Percentiles rank a stretch among this genome's conserved stretches.
Evolutionary conservation across 495 filamentous ascomycete genomes (phyloP).

Genomic region (Pseudevernia furfuracea): DNA sequence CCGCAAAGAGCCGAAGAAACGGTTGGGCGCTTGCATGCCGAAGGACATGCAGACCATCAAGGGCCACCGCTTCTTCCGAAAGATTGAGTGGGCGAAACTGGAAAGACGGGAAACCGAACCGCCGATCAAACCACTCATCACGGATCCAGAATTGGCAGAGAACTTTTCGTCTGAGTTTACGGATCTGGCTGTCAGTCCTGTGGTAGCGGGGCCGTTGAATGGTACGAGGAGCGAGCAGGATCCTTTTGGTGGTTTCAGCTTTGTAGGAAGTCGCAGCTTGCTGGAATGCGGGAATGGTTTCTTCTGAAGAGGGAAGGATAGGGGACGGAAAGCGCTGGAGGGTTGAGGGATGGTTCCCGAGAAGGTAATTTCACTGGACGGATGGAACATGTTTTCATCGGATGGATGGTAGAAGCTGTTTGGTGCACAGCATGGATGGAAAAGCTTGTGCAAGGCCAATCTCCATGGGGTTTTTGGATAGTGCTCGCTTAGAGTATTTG

Average conservation of each 20-base stretch:
- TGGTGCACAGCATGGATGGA: not conserved
- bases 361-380: too few species aligned
- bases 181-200: conserved; percentile 64
- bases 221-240: conserved; percentile 47
- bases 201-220: conserved; percentile 36
- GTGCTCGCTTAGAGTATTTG: not conserved
- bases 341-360: not conserved
- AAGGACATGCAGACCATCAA: conserved; percentile 82
- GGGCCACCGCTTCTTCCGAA: conserved; percentile 90
- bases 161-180: conserved; percentile 91
- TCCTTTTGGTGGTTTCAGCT: conserved; percentile 92
- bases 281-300: conserved; percentile 44
- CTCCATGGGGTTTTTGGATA: not conserved
- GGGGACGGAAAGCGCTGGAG: not conserved
- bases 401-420: not conserved
- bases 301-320: not conserved
- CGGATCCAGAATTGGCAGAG: conserved; percentile 89
- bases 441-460: not conserved
- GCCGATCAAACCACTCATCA: conserved; percentile 86
- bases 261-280: conserved; percentile 80
- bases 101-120: conserved; percentile 70
- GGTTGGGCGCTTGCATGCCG: conserved; percentile 79
- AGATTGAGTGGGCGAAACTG: conserved; percentile 84
- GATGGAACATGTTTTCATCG: not conserved
- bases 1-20: conserved; percentile 82